Base-by-base conservation (phyloP, 768 basidiomycete species). In the Termitomyces sp. region DNA sequence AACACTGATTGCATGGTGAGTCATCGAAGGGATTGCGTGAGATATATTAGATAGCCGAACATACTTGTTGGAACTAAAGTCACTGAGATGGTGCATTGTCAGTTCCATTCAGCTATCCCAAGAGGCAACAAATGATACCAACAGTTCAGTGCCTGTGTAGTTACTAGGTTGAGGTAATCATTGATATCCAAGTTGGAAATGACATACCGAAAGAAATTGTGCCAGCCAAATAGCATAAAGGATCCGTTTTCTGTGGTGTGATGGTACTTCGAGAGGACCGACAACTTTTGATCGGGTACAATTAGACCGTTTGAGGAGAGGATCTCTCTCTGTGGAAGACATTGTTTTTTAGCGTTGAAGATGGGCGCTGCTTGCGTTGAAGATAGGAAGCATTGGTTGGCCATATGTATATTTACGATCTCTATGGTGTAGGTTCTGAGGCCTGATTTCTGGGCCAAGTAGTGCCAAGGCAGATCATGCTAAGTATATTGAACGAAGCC, bases 31-130 rank as follows among this genome's bases (percentile, higher is more conserved):
- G 32, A 32, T 15, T n/a, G 40, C 16, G 13, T 18, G 18, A 5
- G n/a, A 29, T 2, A 31, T 16, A 25, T 18, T 22, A 5, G 25
- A 23, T 22, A 39, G 57, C 3, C 22, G 29, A 36, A 63, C 81
- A 53, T 69, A 89, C 89, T 77, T 7, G 89, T 90, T 3, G 89
- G 89, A 56, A 91, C 88, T 49, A 91, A 65, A 7, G 89, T 89
- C 36, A 83, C 89, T 89, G 58, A 7, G 32, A 23, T 25, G 15
- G 2, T 41, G 23, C 20, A 20, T 12, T 48, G 23, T 49, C 49
- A 39, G 32, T 20, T 36, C 27, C n/a, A 38, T 25, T 16, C 29
- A 22, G 15, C 9, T 29, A 36, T 12, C 16, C 5, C n/a, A 16
- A n/a, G 6, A 36, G 25, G 48, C n/a, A 0, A 20, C 16, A 50